Base-by-base conservation (phyloP, 352 stramenopile species). In the Phytophthora fragariae region DNA sequence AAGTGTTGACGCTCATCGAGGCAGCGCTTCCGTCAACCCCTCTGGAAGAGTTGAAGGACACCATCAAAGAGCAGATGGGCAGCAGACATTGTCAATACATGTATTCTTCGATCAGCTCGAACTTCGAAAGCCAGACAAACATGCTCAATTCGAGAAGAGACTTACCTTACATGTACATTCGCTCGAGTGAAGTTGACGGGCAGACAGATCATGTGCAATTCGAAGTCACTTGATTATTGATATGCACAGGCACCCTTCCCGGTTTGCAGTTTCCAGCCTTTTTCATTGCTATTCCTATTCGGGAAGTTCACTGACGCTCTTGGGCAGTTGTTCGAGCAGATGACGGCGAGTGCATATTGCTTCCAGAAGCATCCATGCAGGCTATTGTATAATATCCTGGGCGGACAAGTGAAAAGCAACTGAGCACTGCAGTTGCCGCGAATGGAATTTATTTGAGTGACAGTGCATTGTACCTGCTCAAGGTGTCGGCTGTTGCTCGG, bases 1-100 rank as follows among this genome's bases (percentile, higher is more conserved):
- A 27, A 27, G 24, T 11, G 10, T 11, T 41, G 35, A 41, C 35
- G 35, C 52, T 41, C 73, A 86, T 52, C 53, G 67, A 50, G 24
- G 24, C 24, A 27, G 24, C 24, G 24, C 24, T 27, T 27, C 24
- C 24, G 24, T 27, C 24, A 27, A 27, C 24, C 24, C 19, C 24
- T 41, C 86, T 91, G 29, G 70, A 86, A 31, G 72, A 79, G 52
- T 59, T 85, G 14, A 58, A 76, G n/a, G 79, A 85, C 27, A 72
- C 89, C 29, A 73, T 88, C 62, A 72, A 85, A 27, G 76, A 27
- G 24, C 24, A 27, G 24, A 27, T 27, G 24, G 24, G 24, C 24
- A 27, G 24, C 24, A 27, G 24, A 27, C 24, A 27, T 27, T 27
- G 24, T 27, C 24, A 27, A 27, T 27, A 27, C 2, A 27, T 27